Evolutionary conservation across 345 rosid genomes (phyloP).

Genomic region (Zanthoxylum bungeanum): DNA sequence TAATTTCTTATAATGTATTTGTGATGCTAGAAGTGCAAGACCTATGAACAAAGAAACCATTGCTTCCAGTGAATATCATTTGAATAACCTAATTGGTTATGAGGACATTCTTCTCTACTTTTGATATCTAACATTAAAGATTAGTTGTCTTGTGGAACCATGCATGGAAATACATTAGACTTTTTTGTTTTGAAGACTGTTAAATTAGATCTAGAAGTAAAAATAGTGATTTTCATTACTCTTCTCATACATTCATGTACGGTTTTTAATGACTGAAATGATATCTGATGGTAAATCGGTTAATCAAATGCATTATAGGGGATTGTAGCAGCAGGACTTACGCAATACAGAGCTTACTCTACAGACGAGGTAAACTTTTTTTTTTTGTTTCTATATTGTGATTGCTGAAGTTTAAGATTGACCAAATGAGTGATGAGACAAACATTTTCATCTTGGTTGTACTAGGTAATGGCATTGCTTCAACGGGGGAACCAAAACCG

Average conservation of each 20-base stretch:
- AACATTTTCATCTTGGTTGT: constrained; percentile 16
- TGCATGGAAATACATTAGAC: background rate
- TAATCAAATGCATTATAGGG: constrained; percentile 47
- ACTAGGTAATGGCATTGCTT: constrained; percentile 89
- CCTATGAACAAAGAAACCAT: background rate
- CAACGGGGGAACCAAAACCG: constrained; percentile 90
- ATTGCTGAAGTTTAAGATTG: background rate
- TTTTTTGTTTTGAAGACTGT: background rate
- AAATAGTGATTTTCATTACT: background rate
- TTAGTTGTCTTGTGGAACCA: background rate
- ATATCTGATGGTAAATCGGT: constrained; percentile 2
- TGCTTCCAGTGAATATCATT: background rate
- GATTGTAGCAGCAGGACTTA: constrained; percentile 88
- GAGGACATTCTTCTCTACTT: background rate
- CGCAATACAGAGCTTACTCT: constrained; percentile 93
- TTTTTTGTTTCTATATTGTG: background rate
- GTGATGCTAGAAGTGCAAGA: background rate
- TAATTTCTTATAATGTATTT: background rate
- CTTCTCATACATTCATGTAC: background rate
- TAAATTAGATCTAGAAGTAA: background rate
- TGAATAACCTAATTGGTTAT: background rate
- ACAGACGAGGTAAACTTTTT: constrained; percentile 67
- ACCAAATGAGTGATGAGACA: constrained; percentile 11
- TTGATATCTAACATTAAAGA: background rate
- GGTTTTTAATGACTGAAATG: constrained; percentile 2